Base-by-base conservation (phyloP, 2,329 filamentous ascomycete species). In the Neospermospora avenae region DNA sequence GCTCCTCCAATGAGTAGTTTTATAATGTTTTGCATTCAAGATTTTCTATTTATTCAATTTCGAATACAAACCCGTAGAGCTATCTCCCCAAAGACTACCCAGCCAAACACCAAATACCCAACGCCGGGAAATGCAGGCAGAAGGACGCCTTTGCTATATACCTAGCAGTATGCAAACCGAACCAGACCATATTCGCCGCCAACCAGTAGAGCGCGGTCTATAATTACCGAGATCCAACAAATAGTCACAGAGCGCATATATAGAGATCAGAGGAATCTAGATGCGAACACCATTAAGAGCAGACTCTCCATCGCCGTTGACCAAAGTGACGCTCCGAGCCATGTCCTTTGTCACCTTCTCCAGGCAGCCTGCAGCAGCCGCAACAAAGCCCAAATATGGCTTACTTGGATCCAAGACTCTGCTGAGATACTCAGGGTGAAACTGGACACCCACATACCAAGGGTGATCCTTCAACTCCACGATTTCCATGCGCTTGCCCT, bases 381-480 rank as follows among this genome's bases (percentile, higher is more conserved):
- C 91, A 49, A 96, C 83, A 73, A 96, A 93, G 49, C 92, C 92
- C 22, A 96, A 80, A 76, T 91, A 95, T 1, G 90, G 86, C 72
- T 85, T 85, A 70, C 84, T 88, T 0, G 90, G 90, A 53, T 84
- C 79, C 63, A 96, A 77, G 2, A 95, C 91, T 55, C 88, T 82
- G 67, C 83, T 88, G 54, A 90, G 79, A 72, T 93, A 96, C 75
- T 97, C 92, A 2, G 93, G 91, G 74, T 96, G 92, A 74, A 89
- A 93, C 75, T 96, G 93, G 8, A 95, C 89, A 63, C 88, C 88
- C 18, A 96, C 90, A 68, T 87, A 96, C 81, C 84, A 96, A 0
- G 89, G 89, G 73, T 96, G 91, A 65, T 93, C 86, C 72, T 87
- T 86, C 63, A 96, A 77, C 76, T 96, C 91, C 37, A 96, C 77